Base-by-base conservation (phyloP, 2,329 filamentous ascomycete species). In the Botrytis elliptica region DNA sequence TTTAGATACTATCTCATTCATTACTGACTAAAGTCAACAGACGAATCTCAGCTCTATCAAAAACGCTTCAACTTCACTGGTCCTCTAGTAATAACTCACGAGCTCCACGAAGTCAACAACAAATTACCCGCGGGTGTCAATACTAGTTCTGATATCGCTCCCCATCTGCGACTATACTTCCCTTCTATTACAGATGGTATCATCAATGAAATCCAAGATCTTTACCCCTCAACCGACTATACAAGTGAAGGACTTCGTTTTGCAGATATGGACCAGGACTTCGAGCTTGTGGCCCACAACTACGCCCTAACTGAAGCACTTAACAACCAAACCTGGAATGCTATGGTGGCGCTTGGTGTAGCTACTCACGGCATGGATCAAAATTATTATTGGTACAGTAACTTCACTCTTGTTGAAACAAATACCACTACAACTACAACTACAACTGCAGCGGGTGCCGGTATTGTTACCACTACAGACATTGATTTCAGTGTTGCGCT, bases 291-390 rank as follows among this genome's bases (percentile, higher is more conserved):
- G 2, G 80, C 80, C 5, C 78, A 82, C 64, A 79, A 82, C 75
- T 76, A 81, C 36, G 82, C 81, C 8, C 72, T 82, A 0, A 83
- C 81, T 1, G 77, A 80, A 18, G 81, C 81, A 38, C 71, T 83
- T 38, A 75, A 80, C 10, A 83, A 83, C 77, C 74, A 82, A 59
- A 83, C 81, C 7, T 83, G 81, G 81, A 83, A 83, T 73, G 81
- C 79, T 1, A 76, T 79, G 77, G 79, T 82, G 36, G 79, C 78
- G 20, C 75, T 83, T 4, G 80, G 75, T 36, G 33, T 74, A 20
- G 79, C 82, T 33, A 81, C 79, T 12, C 82, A 83, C 72, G 81
- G 82, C 8, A 82, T 81, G 8, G 82, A 83, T 75, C 81, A 82
- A 74, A 79, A 75, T 52, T 83, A 82, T 75, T 82, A 82, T 75